These are phyloP conservation scores for Lasiosphaeria hispida DNA, from an alignment of 495 filamentous ascomycete genomes.

Conservation along the genomic window DNA sequence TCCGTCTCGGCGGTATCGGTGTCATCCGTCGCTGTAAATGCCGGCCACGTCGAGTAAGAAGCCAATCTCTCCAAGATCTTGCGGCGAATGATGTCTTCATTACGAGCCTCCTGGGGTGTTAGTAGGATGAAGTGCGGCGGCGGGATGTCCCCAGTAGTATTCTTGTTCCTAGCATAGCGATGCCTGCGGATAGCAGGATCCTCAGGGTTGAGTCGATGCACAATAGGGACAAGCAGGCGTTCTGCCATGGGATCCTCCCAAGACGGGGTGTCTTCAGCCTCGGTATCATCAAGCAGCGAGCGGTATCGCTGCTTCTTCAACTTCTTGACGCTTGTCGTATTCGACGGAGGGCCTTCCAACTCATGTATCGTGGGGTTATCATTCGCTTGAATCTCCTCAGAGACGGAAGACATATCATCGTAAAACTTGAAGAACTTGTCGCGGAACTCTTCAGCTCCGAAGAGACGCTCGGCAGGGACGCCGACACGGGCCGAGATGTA, in stretches of 20 bases:
- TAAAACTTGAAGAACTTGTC: conserved; percentile 81
- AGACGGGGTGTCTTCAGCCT: conserved; percentile 55
- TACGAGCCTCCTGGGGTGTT: conserved; percentile 48
- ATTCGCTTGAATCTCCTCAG: conserved; percentile 61
- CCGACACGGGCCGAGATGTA: conserved; percentile 68
- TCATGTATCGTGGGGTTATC: conserved; percentile 78
- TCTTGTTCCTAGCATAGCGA: conserved; percentile 19
- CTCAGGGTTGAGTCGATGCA: conserved; percentile 54
- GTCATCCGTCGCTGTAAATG: conserved; percentile 47
- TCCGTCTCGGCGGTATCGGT: conserved; percentile 55
- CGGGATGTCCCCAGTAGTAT: conserved; percentile 22
- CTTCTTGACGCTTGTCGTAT: conserved; percentile 52
- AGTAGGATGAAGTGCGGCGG: conserved; percentile 53
- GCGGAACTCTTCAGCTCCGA: conserved; percentile 77
- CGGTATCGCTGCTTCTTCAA: conserved; percentile 43
- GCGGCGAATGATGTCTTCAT: conserved; percentile 49
- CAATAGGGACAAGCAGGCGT: conserved; percentile 72
- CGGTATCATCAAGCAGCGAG: conserved; percentile 48
- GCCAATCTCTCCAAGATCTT: conserved; percentile 49
- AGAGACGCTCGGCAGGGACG: conserved; percentile 56
- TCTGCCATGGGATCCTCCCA: conserved; percentile 67
- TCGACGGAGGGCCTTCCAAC: conserved; percentile 75
- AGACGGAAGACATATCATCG: conserved; percentile 61
- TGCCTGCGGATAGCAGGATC: conserved; percentile 7
- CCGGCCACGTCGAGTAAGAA: conserved; percentile 41